phyloP scores from a whole-genome alignment of 345 rosid species.

The Rhodamnia argentea region DNA sequence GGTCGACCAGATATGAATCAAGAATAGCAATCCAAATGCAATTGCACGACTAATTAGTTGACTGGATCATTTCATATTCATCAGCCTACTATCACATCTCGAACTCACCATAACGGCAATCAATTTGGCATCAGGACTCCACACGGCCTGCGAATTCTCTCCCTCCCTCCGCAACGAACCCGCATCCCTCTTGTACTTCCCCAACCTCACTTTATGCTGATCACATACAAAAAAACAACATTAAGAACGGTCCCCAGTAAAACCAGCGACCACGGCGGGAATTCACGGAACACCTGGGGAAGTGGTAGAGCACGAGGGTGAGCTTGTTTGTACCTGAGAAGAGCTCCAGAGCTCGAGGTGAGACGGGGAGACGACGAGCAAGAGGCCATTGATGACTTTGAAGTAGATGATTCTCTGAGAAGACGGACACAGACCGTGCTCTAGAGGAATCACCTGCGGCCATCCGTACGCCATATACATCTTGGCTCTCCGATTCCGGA shows the following conservation, averaged over 20 bases:
- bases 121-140: slow-evolving; percentile 88
- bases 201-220: slow-evolving; percentile 87
- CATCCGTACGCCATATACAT: slow-evolving; percentile 99
- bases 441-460: slow-evolving; percentile 94
- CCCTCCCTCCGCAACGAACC: slow-evolving; percentile 73
- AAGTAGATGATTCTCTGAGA: slow-evolving; percentile 68
- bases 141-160: slow-evolving; percentile 74
- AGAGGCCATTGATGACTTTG: slow-evolving; percentile 47
- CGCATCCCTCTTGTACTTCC: slow-evolving; percentile 72
- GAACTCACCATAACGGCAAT: slow-evolving; percentile 76
- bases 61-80: not conserved
- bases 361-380: slow-evolving; percentile 73
- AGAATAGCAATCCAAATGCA: not conserved
- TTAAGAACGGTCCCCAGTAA: not conserved
- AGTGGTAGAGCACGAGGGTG: not conserved
- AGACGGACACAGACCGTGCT: slow-evolving; percentile 51
- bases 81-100: not conserved
- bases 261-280: not conserved
- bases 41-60: not conserved
- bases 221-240: not conserved
- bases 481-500: slow-evolving; percentile 5
- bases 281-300: not conserved
- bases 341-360: slow-evolving; percentile 85
- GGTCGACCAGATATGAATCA: not conserved
- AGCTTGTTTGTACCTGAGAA: slow-evolving; percentile 1